Conservation (phyloP, 176 grass and related monocot species). For the Panicum miliaceum region DNA sequence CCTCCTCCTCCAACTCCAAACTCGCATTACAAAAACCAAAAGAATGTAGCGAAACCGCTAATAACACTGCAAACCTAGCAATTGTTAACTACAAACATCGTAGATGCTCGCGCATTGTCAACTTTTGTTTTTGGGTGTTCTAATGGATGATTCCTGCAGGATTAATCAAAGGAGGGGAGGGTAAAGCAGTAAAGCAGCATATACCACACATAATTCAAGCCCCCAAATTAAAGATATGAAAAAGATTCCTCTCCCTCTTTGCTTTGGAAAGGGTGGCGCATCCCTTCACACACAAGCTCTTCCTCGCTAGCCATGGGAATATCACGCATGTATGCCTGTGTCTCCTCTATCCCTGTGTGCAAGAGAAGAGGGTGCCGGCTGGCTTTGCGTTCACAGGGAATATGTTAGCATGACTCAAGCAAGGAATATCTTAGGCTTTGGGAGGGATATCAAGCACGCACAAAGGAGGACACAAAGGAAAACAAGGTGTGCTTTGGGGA, state of each 20-base stretch:
- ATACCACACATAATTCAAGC: constrained; percentile 93
- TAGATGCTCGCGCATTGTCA: constrained; percentile 61
- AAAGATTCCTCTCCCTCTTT: constrained; percentile 68
- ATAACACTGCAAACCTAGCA: not conserved
- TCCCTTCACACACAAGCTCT: constrained; percentile 77
- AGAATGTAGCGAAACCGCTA: not conserved
- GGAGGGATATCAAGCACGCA: constrained; percentile 48
- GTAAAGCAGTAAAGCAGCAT: constrained; percentile 87
- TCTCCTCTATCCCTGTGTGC: constrained; percentile 14
- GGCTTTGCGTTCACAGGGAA: constrained; percentile 61
- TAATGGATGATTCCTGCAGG: constrained; percentile 59
- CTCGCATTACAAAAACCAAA: constrained; percentile 54
- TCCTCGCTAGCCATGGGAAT: constrained; percentile 41
- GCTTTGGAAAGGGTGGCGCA: constrained; percentile 80
- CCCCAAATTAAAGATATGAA: constrained; percentile 69
- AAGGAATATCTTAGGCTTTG: constrained; percentile 82
- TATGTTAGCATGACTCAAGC: constrained; percentile 57
- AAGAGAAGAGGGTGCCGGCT: constrained; percentile 2
- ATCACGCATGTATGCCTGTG: constrained; percentile 35
- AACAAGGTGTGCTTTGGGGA: constrained; percentile 48
- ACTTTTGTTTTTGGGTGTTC: constrained; percentile 37
- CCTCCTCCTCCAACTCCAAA: constrained; percentile 37
- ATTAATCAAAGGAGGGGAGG: constrained; percentile 66
- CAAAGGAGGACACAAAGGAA: constrained; percentile 52
- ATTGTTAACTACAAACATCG: constrained; percentile 1